phyloP scores from a whole-genome alignment of 305 asterid genomes.

The Fraxinus baroniana region DNA sequence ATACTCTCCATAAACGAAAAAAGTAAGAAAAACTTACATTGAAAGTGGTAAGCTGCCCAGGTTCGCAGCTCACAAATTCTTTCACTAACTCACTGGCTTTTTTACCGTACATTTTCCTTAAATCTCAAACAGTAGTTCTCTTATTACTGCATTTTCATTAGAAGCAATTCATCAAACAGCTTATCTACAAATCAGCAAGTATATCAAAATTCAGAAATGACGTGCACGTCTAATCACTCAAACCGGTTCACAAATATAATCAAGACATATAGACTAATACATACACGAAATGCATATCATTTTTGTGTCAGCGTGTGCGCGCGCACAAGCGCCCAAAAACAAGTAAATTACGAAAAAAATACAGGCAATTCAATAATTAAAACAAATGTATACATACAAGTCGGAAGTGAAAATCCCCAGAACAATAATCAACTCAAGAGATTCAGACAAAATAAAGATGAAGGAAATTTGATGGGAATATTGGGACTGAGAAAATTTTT shows the following conservation, averaged over 20 bases:
- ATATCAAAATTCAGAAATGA: not conserved
- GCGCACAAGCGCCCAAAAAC: not conserved
- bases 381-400: not conserved
- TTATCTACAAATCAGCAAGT: constrained; percentile 16
- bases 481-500: not conserved
- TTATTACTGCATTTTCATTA: constrained; percentile 28
- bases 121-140: not conserved
- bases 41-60: constrained; percentile 75
- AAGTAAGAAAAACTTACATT: constrained; percentile 41
- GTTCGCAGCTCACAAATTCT: constrained; percentile 64
- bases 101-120: constrained; percentile 57
- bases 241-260: not conserved
- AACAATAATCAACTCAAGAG: not conserved
- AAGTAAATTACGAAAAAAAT: not conserved
- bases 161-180: constrained; percentile 47
- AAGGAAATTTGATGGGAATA: not conserved
- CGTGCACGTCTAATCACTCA: not conserved
- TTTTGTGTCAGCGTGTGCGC: not conserved
- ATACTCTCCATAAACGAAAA: not conserved
- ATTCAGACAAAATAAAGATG: not conserved
- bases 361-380: not conserved
- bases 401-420: not conserved
- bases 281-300: not conserved
- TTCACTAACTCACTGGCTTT: constrained; percentile 68
- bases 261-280: not conserved